Percentiles rank a stretch among this genome's conserved stretches.
Evolutionary conservation across 345 rosid genomes (phyloP).

Genomic region (Eucalyptus shirleyi): DNA sequence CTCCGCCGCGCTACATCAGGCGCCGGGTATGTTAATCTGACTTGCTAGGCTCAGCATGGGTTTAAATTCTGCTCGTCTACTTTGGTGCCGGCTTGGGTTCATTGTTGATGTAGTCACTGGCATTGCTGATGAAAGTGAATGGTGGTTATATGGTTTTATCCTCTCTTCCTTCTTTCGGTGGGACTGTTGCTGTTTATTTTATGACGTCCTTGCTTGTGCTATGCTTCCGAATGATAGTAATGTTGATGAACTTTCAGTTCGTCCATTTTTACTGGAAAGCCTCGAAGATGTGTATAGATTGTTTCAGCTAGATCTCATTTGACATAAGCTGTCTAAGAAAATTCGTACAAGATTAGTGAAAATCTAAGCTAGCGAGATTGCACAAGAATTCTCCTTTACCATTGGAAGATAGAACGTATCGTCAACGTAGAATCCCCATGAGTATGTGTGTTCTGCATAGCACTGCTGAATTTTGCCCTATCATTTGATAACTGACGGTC

Average conservation of each 20-base stretch:
- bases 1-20: conserved; percentile 72
- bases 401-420: not conserved
- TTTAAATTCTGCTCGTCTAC: not conserved
- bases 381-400: not conserved
- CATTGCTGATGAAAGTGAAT: not conserved
- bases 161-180: not conserved
- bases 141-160: not conserved
- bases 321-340: not conserved
- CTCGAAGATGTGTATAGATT: not conserved
- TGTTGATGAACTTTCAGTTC: not conserved
- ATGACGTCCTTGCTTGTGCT: not conserved
- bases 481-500: not conserved
- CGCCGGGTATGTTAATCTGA: conserved; percentile 42
- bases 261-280: not conserved
- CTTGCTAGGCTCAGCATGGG: not conserved
- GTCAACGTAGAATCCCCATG: not conserved
- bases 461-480: not conserved
- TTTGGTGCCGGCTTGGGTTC: not conserved
- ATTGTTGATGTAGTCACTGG: not conserved
- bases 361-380: not conserved
- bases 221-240: not conserved
- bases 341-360: not conserved
- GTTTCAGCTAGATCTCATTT: not conserved
- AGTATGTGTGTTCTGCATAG: not conserved
- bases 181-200: not conserved